phyloP scores from a whole-genome alignment of 73 alveolate species.

The Paramecium sexaurelia region DNA sequence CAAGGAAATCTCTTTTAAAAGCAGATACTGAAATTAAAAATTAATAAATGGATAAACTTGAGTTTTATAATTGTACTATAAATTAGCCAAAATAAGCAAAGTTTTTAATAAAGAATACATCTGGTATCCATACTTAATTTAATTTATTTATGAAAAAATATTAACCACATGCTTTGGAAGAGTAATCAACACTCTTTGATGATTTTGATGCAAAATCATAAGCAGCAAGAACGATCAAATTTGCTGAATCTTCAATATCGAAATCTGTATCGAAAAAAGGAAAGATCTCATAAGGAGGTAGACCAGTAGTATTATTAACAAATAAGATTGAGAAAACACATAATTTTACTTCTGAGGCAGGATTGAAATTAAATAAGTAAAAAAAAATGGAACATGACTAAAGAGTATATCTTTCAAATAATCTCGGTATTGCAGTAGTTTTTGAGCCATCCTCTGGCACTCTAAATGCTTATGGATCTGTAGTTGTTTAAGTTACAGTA shows the following conservation, averaged over 20 bases:
- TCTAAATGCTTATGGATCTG: slow-evolving; percentile 59
- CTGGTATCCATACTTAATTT: slow-evolving; percentile 84
- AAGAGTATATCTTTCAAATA: slow-evolving; percentile 52
- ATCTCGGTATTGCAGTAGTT: slow-evolving; percentile 64
- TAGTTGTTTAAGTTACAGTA: slow-evolving; percentile 56
- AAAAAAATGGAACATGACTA: slow-evolving; percentile 63
- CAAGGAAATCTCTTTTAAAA: slow-evolving; percentile 51
- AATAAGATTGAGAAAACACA: slow-evolving; percentile 66
- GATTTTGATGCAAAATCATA: slow-evolving; percentile 38
- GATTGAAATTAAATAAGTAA: slow-evolving; percentile 12
- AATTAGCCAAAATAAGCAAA: slow-evolving; percentile 80
- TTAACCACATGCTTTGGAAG: slow-evolving; percentile 59
- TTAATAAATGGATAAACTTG: slow-evolving; percentile 68
- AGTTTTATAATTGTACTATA: slow-evolving; percentile 77
- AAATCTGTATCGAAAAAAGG: slow-evolving; percentile 59
- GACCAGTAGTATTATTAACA: slow-evolving; percentile 67
- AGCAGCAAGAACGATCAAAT: slow-evolving; percentile 62
- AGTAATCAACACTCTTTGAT: slow-evolving; percentile 9
- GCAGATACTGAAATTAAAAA: slow-evolving; percentile 64
- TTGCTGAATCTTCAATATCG: slow-evolving; percentile 57
- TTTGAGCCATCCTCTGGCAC: slow-evolving; percentile 64
- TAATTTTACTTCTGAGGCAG: slow-evolving; percentile 61
- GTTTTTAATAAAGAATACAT: slow-evolving; percentile 77
- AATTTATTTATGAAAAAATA: slow-evolving; percentile 42
- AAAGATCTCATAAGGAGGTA: slow-evolving; percentile 45